Base-by-base conservation (phyloP, 495 filamentous ascomycete species). In the Platismatia glauca region DNA sequence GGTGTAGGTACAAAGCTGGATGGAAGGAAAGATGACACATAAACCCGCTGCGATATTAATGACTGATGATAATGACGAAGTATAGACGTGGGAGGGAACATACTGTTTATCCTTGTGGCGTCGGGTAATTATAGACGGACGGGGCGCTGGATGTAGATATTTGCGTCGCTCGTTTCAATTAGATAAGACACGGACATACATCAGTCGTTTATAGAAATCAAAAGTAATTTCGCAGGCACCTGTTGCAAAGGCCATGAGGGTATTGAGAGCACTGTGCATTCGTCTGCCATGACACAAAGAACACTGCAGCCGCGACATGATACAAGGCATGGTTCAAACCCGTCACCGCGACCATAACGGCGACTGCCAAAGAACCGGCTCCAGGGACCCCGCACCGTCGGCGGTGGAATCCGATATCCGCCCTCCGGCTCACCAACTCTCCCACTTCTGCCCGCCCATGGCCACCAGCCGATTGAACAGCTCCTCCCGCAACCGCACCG, bases 401-500 rank as follows among this genome's bases (percentile, higher is more conserved):
- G n/a, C 9, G n/a, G n/a, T 20, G 4, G 7, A 46, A 46, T 1
- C 9, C 22, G 7, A 4, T 46, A 29, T 15, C 24, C 46, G 34
- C 0, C 33, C 34, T n/a, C 24, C 55, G 33, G 1, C 63, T 80
- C 70, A 96, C 81, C 84, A 89, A 67, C 82, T 82, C 77, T 91
- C 88, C 91, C 90, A 95, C 76, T 89, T 89, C 81, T 96, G 90
- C 52, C 81, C 83, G 35, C 89, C 89, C 68, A 95, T 88, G 4
- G 89, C 86, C 59, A 94, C 73, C 63, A 96, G 67, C 27, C 91
- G 82, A 75, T 96, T 95, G 69, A 95, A 95, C 59, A 96, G 69
- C 76, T 94, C 87, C 71, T 95, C 88, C 56, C 91, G 71, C 71
- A 87, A 70, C 65, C 80, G 81, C 72, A 93, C 79, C 5, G 90